Evolutionary conservation across 495 filamentous ascomycete species (phyloP), one percentile per base, ranked within the genome.

Genomic region (Xylaria castorea): DNA sequence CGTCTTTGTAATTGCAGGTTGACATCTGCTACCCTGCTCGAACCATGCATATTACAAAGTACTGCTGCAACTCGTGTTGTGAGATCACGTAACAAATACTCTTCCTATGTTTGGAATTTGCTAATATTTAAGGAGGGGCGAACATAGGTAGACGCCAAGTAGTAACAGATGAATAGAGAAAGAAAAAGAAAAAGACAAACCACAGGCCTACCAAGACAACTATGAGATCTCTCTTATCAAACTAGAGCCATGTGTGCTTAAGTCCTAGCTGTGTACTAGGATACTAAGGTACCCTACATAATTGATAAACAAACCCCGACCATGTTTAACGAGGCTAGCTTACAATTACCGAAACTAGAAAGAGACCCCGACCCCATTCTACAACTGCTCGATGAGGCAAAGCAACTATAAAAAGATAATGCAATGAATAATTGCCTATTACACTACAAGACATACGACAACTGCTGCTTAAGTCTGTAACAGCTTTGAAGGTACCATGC

Each of bases 1-100:
- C 44, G 20, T 70, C 53, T 70, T 70, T 61, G 67, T 70, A 44
- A 70, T 62, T 48, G 67, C 55, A 70, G 67, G 38, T 60, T 22
- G 46, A 53, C 64, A 48, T 7, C 30, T 1, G 48, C n/a, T 27
- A 25, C 66, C 66, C 50, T 57, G 50, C 36, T 55, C 34, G 36
- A 16, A 25, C 9, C 22, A 57, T 67, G 66, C 50, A 57, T 57
- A 38, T 55, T 57, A 38, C 42, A 30, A 50, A 38, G 30, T 51
- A 25, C 7, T 34, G n/a, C 32, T n/a, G 58, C 34, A 61, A 38
- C 48, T 67, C 3, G 20, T 40, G 25, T 27, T 20, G 46, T 67
- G 30, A 67, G 46, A 67, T 40, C 64, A 67, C 64, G 48, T 53
- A 48, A 67, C 48, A 53, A 32, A 51, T 2, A 36, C 30, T 51